Percentiles rank a stretch among this genome's conserved stretches.
Conservation (phyloP, 2,329 filamentous ascomycete species). For the Beauveria sp. region DNA sequence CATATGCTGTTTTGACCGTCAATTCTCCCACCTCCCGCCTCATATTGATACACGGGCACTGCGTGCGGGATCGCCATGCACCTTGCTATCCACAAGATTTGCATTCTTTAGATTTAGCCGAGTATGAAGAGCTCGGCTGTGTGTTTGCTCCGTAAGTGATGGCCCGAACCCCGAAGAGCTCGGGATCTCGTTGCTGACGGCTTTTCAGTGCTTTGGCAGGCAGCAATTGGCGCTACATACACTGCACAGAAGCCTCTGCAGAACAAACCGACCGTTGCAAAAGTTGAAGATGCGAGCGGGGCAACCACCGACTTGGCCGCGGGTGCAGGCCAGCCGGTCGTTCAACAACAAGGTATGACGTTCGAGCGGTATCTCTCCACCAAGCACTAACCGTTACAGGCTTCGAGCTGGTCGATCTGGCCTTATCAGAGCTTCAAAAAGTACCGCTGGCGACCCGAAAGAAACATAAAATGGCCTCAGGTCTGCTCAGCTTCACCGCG, state of each 20-base stretch:
- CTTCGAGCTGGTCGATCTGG: conserved; percentile 45
- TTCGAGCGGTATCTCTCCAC: conserved; percentile 1
- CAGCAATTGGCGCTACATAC: conserved; percentile 27
- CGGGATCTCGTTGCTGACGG: conserved; percentile 16
- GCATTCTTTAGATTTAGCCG: neutral
- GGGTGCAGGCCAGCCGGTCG: conserved; percentile 20
- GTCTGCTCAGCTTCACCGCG: conserved; percentile 34
- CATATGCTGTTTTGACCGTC: neutral
- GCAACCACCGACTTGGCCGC: conserved; percentile 23
- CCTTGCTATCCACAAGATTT: neutral
- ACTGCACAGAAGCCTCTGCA: conserved; percentile 31
- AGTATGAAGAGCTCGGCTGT: conserved; percentile 18
- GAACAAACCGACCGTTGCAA: conserved; percentile 21
- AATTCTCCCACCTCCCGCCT: neutral
- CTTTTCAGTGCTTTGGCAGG: conserved; percentile 40
- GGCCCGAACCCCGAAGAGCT: neutral
- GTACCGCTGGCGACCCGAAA: conserved; percentile 37
- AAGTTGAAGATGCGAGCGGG: conserved; percentile 25
- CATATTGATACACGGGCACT: neutral
- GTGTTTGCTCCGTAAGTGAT: conserved; percentile 34
- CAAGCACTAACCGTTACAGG: conserved; percentile 27
- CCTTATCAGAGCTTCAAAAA: conserved; percentile 41
- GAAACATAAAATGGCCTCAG: conserved; percentile 35
- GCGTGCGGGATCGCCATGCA: conserved; percentile 4
- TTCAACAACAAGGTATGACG: conserved; percentile 32